Evolutionary conservation across 83 land plant genomes (phyloP).

Genomic region (Thuja plicata): DNA sequence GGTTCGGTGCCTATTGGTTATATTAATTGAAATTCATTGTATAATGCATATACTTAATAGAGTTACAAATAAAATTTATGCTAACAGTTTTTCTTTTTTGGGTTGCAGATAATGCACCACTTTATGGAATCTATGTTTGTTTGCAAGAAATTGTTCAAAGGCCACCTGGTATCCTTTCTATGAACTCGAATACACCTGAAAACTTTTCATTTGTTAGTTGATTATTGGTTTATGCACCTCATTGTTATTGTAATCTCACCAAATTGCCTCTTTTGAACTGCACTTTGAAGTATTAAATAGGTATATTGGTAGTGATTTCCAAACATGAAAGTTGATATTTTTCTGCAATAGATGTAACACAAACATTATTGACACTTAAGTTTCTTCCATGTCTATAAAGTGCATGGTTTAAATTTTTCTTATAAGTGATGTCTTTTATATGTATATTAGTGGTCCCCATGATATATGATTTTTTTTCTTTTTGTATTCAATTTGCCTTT

Average conservation of each 20-base stretch:
- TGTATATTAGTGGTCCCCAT: background rate
- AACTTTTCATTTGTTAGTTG: constrained; percentile 47
- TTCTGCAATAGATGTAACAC: background rate
- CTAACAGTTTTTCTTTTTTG: constrained; percentile 19
- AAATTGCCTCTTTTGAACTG: constrained; percentile 93
- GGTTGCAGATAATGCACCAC: constrained; percentile 86
- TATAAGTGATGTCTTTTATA: background rate
- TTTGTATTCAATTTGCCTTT: background rate
- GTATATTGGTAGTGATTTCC: constrained; percentile 26
- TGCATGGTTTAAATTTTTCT: background rate
- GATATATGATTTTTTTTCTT: background rate
- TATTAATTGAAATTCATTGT: background rate
- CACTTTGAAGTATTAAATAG: constrained; percentile 98
- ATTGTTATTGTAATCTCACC: constrained; percentile 95
- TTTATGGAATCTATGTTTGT: constrained; percentile 95
- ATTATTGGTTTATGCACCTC: constrained; percentile 87
- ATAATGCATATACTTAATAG: background rate
- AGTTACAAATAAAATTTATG: background rate
- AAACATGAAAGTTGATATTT: background rate
- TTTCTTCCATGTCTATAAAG: background rate
- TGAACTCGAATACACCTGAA: constrained; percentile 35
- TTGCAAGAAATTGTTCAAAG: constrained; percentile 92
- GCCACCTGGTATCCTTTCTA: constrained; percentile 69
- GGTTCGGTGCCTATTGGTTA: too few species aligned
- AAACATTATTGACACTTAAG: background rate